Conservation (phyloP, 2,329 filamentous ascomycete genomes). For the Stemphylium lycopersici region DNA sequence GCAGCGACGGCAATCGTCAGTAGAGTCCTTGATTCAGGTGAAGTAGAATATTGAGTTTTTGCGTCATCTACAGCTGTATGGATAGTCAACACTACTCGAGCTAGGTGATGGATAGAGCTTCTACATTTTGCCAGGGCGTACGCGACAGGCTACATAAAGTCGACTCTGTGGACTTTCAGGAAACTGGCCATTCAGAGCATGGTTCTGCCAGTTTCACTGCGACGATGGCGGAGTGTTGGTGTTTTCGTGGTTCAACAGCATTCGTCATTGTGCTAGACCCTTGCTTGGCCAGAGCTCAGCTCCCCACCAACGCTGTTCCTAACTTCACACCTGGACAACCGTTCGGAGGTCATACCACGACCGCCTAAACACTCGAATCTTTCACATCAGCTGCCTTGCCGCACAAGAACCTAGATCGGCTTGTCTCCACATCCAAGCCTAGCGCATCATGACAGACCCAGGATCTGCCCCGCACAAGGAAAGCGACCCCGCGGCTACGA, state of each 20-base stretch:
- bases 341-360: constrained; percentile 1
- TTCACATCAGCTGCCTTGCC: neutral
- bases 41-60: no score
- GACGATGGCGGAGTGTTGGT: constrained; percentile 1
- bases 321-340: constrained; percentile 20
- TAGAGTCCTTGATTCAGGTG: no score
- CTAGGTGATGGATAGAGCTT: no score
- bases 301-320: constrained; percentile 14
- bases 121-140: no score
- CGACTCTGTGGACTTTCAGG: no score
- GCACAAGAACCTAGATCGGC: neutral
- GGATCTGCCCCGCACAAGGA: constrained; percentile 36
- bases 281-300: constrained; percentile 22
- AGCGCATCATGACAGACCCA: constrained; percentile 30
- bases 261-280: constrained; percentile 24
- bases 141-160: no score
- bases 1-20: no score
- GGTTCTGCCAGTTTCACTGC: no score
- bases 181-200: no score
- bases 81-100: no score
- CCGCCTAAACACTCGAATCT: neutral
- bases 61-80: no score
- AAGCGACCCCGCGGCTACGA: constrained; percentile 33
- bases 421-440: neutral
- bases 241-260: neutral